Conservation (phyloP, 2,329 filamentous ascomycete genomes). For the Fusarium oligoseptatum region DNA sequence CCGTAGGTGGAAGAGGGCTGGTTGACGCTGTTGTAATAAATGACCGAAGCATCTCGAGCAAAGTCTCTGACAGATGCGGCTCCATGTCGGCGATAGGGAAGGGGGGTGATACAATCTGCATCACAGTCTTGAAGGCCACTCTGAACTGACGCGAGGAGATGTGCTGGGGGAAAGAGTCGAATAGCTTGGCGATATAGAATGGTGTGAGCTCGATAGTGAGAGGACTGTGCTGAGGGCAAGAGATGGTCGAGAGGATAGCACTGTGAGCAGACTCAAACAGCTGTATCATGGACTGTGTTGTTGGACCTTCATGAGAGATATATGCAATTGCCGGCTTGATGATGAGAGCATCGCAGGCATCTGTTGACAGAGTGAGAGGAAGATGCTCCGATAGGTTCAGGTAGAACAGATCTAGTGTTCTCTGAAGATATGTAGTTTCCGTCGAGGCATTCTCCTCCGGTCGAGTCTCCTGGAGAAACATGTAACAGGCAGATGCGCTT, state of each 20-base stretch:
- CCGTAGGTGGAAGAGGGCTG: constrained; percentile 55
- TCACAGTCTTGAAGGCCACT: constrained; percentile 86
- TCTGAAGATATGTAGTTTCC: constrained; percentile 63
- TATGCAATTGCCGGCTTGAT: constrained; percentile 82
- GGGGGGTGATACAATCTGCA: constrained; percentile 85
- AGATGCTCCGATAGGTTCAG: constrained; percentile 89
- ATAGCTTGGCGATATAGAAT: constrained; percentile 86
- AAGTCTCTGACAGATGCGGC: constrained; percentile 81
- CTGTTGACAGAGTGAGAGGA: constrained; percentile 75
- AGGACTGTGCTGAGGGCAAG: constrained; percentile 80
- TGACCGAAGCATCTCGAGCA: constrained; percentile 83
- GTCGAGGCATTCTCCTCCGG: constrained; percentile 52
- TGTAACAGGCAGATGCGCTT: constrained; percentile 74
- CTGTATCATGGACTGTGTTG: constrained; percentile 62
- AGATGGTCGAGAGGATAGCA: constrained; percentile 82
- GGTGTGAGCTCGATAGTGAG: constrained; percentile 80
- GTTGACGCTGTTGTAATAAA: constrained; percentile 66
- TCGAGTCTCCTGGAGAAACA: constrained; percentile 75
- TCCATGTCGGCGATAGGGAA: constrained; percentile 79
- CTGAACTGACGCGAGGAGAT: constrained; percentile 89
- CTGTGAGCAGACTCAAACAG: constrained; percentile 93
- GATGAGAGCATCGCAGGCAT: constrained; percentile 78
- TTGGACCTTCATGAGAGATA: constrained; percentile 64
- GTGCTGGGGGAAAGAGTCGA: constrained; percentile 81
- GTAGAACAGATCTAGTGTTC: constrained; percentile 87